Base-by-base conservation (phyloP, 306 rosid genomes). In the Lotus japonicus region DNA sequence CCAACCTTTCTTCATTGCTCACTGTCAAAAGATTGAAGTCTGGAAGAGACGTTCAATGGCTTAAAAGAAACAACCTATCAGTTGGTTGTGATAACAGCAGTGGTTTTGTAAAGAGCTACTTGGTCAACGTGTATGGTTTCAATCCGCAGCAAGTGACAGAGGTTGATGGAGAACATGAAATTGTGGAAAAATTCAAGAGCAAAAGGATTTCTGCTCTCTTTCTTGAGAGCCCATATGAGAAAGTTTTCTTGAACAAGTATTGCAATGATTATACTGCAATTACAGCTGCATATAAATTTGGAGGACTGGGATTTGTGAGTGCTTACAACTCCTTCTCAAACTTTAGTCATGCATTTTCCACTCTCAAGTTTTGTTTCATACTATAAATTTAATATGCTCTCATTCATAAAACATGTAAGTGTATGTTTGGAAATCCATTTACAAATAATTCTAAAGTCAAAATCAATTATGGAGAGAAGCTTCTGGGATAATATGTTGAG, bases 251-350 rank as follows among this genome's bases (percentile, higher is more conserved):
- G 43, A 63, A 75, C 52, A 76, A 80, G 77, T 42, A 82, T 63
- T 82, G 88, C 73, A 58, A 67, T n/a, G 74, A 60, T 6, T 89
- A 68, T 63, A 72, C 75, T 41, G 57, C 78, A 26, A 62, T 64
- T 12, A 31, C 66, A 38, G 72, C 63, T 12, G 65, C 81, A 55
- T 49, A 72, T 75, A 84, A 64, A 64, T 79, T 76, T 66, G 92
- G 88, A 73, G 90, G 96, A 41, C 12, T 83, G 4, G 86, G 88
- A 77, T 89, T 86, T 89, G 96, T 89, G 11, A 86, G 92, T 77
- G 67, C 12, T 51, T 64, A 51, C 38, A 26, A 41, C 64, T 59
- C 48, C 14, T 13, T 65, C 61, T 66, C 18, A 1, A 35, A 3
- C 55, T 36, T 26, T 21, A 10, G 11, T 16, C 42, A 9, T 21